Evolutionary conservation across 495 filamentous ascomycete species (phyloP).

Genomic region (Aspergillus nanangensis): DNA sequence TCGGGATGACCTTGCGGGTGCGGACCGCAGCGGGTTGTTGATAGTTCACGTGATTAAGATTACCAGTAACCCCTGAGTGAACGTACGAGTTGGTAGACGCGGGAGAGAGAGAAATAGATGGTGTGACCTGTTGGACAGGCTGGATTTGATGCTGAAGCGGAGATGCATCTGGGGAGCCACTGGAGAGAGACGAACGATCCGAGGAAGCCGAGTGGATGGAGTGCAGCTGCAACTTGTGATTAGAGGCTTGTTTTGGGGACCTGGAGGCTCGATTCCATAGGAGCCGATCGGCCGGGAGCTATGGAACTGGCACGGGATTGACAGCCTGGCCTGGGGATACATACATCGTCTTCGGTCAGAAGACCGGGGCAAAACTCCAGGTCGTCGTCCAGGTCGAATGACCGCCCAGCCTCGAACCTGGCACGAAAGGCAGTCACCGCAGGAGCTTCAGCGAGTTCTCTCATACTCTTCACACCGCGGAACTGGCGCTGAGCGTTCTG

Average conservation of each 20-base stretch:
- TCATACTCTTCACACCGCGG: constrained; percentile 75
- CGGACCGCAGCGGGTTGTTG: constrained; percentile 85
- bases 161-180: constrained; percentile 89
- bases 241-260: not conserved
- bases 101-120: constrained; percentile 75
- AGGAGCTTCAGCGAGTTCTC: constrained; percentile 78
- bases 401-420: constrained; percentile 85
- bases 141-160: constrained; percentile 77
- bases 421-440: constrained; percentile 71
- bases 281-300: constrained; percentile 5
- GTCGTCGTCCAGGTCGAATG: constrained; percentile 96
- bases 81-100: constrained; percentile 62
- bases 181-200: constrained; percentile 90
- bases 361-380: constrained; percentile 93
- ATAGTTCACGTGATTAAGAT: constrained; percentile 61
- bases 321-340: no score
- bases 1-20: constrained; percentile 93
- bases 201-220: constrained; percentile 84
- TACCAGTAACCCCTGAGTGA: constrained; percentile 49
- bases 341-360: constrained; percentile 93
- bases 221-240: constrained; percentile 56
- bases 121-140: constrained; percentile 69
- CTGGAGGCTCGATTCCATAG: not conserved
- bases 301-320: no score
- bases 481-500: constrained; percentile 85